Evolutionary conservation across 2,329 filamentous ascomycete genomes (phyloP).

Genomic region (Teratosphaeria nubilosa): DNA sequence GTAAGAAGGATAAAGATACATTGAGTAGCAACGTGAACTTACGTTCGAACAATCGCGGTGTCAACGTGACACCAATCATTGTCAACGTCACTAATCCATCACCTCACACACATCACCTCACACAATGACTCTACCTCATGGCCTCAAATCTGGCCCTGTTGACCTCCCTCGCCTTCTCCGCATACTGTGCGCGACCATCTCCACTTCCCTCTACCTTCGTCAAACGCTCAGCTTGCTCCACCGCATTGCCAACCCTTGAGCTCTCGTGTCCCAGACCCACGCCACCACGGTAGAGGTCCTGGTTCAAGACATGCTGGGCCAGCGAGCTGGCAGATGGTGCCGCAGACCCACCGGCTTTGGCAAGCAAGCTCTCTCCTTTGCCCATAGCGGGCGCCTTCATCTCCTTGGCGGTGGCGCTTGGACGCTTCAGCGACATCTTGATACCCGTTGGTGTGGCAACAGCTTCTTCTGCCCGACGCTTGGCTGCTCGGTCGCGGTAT

Average conservation of each 20-base stretch:
- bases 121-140: neutral
- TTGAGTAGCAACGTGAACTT: neutral
- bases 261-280: conserved; percentile 61
- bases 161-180: neutral
- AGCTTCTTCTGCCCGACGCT: conserved; percentile 54
- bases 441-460: conserved; percentile 9
- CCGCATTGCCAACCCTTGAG: conserved; percentile 59
- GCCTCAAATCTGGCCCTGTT: neutral
- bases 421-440: conserved; percentile 15
- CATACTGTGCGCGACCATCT: conserved; percentile 1
- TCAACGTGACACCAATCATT: neutral
- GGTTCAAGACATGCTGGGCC: conserved; percentile 34
- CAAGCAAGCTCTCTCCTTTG: conserved; percentile 66
- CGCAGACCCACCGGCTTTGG: conserved; percentile 33
- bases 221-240: conserved; percentile 51
- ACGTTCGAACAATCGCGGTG: neutral
- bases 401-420: conserved; percentile 1
- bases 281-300: conserved; percentile 55
- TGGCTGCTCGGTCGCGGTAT: conserved; percentile 60
- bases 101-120: neutral
- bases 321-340: neutral
- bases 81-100: neutral
- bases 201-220: conserved; percentile 33
- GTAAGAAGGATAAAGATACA: too few species aligned
- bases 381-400: conserved; percentile 21